Evolutionary conservation across 2,329 filamentous ascomycete species (phyloP), one percentile per base, ranked within the genome.

Genomic region (Plenodomus lindquistii): DNA sequence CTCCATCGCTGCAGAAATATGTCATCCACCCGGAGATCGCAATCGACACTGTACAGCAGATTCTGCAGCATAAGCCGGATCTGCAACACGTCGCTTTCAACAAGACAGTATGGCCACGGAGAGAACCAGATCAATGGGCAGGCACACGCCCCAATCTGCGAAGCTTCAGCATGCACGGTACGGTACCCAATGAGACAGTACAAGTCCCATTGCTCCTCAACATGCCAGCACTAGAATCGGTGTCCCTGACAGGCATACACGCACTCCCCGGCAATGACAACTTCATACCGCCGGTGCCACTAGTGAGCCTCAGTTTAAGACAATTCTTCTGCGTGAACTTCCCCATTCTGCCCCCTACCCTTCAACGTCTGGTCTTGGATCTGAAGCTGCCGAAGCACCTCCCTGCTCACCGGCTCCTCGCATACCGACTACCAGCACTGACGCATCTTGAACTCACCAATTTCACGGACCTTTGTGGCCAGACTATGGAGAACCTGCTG

Each of bases 71-170:
- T 13, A 54, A 60, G 1, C 54, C 63, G 4, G 60, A 46, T 3
- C 50, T 74, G 2, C 57, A 58, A 34, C 57, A 66, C 35, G 55
- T 63, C 1, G 57, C 63, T 2, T 67, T 69, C 27, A 8, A 31
- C 27, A 31, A 31, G 15, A 31, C 27, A 8, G 11, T 31, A 4
- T 15, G 27, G 27, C 27, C 6, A 31, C 27, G 11, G 4, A 15
- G 27, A 15, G 6, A 8, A 13, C 6, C n/a, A 20, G 38, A 39
- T 16, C 37, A 54, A 6, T 72, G 66, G 67, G 51, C 60, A 13
- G 55, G 55, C 7, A 54, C 65, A 4, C 58, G 66, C 20, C 57
- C 59, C 1, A 50, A 58, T 24, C 59, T 74, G 3, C 50, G 60
- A 17, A 59, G 52, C 4, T 46, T 72, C 4, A 50, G 40, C 7